Base-by-base conservation (phyloP, 2,329 filamentous ascomycete genomes). In the Trichoderma sp. region DNA sequence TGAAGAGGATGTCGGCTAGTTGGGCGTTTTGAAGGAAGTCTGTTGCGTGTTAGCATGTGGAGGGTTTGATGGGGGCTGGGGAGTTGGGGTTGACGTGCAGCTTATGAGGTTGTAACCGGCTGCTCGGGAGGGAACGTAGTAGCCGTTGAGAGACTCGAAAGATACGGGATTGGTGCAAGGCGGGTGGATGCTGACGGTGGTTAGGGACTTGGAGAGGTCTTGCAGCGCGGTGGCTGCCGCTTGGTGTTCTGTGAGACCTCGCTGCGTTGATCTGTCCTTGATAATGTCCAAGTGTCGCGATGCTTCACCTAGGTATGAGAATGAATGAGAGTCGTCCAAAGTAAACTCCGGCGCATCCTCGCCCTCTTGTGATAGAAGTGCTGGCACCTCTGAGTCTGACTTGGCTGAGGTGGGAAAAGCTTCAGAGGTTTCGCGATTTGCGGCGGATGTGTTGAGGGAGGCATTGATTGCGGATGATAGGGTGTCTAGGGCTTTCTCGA, bases 91-190 rank as follows among this genome's bases (percentile, higher is more conserved):
- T 9, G 15, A 26, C 43, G 24, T 26, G 15, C 56, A 59, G 19
- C 56, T 59, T 59, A 59, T 59, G 17, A 59, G 14, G 19, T 45
- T 59, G n/a, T 59, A 59, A 10, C 56, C 56, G n/a, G 30, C 44
- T 3, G 43, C n/a, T 12, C 44, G 30, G 5, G 56, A 59, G 19
- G 56, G 56, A n/a, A 59, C 44, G 0, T 34, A 59, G 19, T 48
- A 59, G 3, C 56, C 43, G n/a, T 59, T 59, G 19, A 59, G 28
- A 30, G 15, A 21, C 14, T 48, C 56, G 39, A 59, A 59, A 17
- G 56, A 24, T 3, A 19, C 14, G n/a, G 28, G 10, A 34, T 59
- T 43, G 9, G 45, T 39, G 2, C 21, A 28, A 10, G 56, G 43
- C 7, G 30, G n/a, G 12, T 59, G 56, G 15, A 58, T n/a, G n/a